Evolutionary conservation across 805 yeast species (phyloP).

Genomic region (Myxozyma neglecta): DNA sequence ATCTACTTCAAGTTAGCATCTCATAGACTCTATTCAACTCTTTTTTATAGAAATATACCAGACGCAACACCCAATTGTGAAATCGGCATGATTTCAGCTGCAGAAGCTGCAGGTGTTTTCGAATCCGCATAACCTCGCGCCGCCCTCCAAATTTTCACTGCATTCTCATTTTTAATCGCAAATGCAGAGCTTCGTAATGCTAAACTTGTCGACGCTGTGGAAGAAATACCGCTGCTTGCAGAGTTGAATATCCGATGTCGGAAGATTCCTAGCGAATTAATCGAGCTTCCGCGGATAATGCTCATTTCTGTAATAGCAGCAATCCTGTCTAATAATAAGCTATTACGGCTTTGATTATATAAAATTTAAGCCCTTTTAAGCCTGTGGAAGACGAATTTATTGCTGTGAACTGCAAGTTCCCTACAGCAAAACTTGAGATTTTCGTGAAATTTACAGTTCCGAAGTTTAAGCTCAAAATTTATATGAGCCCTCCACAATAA

Average conservation of each 20-base stretch:
- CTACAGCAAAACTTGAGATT: not conserved
- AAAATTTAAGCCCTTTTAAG: no score
- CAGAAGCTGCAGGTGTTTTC: not conserved
- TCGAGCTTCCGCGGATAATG: not conserved
- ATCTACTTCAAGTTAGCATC: constrained; percentile 2
- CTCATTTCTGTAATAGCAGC: not conserved
- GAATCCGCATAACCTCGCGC: constrained; percentile 18
- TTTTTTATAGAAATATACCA: constrained; percentile 2
- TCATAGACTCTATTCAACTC: not conserved
- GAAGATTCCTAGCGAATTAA: not conserved
- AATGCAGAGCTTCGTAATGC: no score
- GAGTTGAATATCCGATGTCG: not conserved
- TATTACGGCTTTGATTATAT: no score
- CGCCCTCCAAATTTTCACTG: not conserved
- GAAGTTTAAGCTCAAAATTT: not conserved
- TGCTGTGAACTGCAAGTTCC: not conserved
- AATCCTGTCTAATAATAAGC: no score
- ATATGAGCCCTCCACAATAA: not conserved
- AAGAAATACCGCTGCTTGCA: not conserved
- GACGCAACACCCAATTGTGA: constrained; percentile 14
- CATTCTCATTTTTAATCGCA: not conserved
- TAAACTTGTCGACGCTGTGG: not conserved
- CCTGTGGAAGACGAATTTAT: no score
- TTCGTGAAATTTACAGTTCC: not conserved
- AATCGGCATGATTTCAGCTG: not conserved